Evolutionary conservation across 495 filamentous ascomycete genomes (phyloP).

Genomic region (Penicillium angulare): DNA sequence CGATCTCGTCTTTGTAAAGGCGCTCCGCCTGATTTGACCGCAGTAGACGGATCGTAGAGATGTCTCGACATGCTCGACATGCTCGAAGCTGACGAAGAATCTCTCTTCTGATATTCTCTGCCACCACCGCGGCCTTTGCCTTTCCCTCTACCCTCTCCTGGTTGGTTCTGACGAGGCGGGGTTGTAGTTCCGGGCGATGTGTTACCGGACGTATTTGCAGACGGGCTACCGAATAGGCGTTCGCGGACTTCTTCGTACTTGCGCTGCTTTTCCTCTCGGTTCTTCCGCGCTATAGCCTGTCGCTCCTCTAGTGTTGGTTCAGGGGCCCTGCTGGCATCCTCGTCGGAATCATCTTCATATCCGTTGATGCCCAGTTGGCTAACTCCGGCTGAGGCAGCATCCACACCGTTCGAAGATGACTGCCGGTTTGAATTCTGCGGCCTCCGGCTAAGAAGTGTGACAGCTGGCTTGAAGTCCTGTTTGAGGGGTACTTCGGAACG

Average conservation of each 20-base stretch:
- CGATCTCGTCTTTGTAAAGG: slow-evolving; percentile 52
- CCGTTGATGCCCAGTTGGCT: slow-evolving; percentile 50
- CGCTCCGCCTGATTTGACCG: slow-evolving; percentile 56
- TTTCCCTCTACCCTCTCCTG: slow-evolving; percentile 36
- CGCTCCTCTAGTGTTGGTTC: slow-evolving; percentile 69
- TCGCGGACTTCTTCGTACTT: slow-evolving; percentile 84
- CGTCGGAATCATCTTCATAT: slow-evolving; percentile 67
- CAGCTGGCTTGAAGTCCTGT: slow-evolving; percentile 76
- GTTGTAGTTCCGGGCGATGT: slow-evolving; percentile 62
- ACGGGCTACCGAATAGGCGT: slow-evolving; percentile 71
- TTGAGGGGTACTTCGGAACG: slow-evolving; percentile 66
- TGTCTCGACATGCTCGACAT: slow-evolving; percentile 44
- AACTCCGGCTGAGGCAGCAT: slow-evolving; percentile 58
- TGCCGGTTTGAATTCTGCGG: slow-evolving; percentile 51
- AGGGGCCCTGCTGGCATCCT: slow-evolving; percentile 53
- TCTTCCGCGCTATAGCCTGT: slow-evolving; percentile 65
- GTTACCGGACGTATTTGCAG: slow-evolving; percentile 44
- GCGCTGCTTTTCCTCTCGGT: slow-evolving; percentile 82
- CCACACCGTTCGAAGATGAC: slow-evolving; percentile 26
- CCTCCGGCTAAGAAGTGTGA: slow-evolving; percentile 82
- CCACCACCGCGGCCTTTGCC: slow-evolving; percentile 40
- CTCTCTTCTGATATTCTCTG: slow-evolving; percentile 41
- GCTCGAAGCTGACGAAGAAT: slow-evolving; percentile 45
- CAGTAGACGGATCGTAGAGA: slow-evolving; percentile 73
- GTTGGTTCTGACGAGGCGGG: slow-evolving; percentile 52